Base-by-base conservation (phyloP, 2,329 filamentous ascomycete species). In the Exophiala sideris region DNA sequence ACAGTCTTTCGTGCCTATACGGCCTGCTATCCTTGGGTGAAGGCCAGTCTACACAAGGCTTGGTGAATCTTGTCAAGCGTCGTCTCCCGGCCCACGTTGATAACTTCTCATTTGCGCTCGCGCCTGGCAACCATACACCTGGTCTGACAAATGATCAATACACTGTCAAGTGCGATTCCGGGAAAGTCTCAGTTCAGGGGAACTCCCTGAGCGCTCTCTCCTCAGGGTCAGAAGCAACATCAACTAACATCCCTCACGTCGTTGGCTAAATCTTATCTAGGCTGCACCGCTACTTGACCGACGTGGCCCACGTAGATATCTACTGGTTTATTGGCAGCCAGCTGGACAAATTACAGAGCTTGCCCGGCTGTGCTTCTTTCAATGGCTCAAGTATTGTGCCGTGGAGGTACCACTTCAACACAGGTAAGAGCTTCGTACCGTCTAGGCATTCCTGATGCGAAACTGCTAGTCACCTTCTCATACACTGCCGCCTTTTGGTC, bases 371-470 rank as follows among this genome's bases (percentile, higher is more conserved):
- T 32, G 40, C 50, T 1, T 70, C 71, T 1, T 64, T 77, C 14
- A 60, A 63, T 11, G 74, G 75, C 10, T 66, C 69, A n/a, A 52
- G 49, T 21, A 66, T 71, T 18, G 73, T 78, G 33, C 72, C 72
- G 2, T 78, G 72, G 71, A 64, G 75, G 45, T 80, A 79, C 61
- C 73, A 77, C 59, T 78, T 79, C 59, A 80, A 80, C 56, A 78
- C 76, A 3, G 49, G 48, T 50, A 45, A 35, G 48, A 14, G 24
- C 11, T 9, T 7, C 12, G 14, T 8, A 24, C 7, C 11, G 24
- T 10, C 24, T 10, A 3, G 73, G 50, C 10, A 48, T 29, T 45
- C 34, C 40, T 44, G 33, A 21, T 12, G 5, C 0, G 18, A 44
- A 10, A 11, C 7, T 45, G 9, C 14, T 29, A 73, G 77, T 80